Base-by-base conservation (phyloP, 176 grass and related monocot species). In the Lolium rigidum region DNA sequence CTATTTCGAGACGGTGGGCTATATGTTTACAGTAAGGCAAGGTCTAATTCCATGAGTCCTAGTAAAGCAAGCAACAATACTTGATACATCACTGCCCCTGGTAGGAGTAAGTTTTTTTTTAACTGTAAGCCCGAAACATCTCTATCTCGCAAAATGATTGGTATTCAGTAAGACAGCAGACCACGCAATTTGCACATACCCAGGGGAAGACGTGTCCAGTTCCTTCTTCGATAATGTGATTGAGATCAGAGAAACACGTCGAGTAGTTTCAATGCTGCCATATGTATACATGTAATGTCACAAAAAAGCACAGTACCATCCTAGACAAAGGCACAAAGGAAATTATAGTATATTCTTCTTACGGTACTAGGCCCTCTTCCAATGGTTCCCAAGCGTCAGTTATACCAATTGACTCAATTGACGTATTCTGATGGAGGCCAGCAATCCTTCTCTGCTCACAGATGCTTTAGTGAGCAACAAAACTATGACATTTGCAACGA, bases 201-300 rank as follows among this genome's bases (percentile, higher is more conserved):
- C 93, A 82, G 91, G 88, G 62, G 80, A 90, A 3, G 80, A 90
- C 8, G 64, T 84, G 55, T 92, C 88, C 43, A 92, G 76, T 77
- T 95, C 93, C 83, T 92, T 88, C 90, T 90, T 95, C 28, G 93
- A 95, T 55, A 95, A 63, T 48, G 81, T 95, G 79, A 95, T 79
- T 28, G 80, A 87, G 74, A 95, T 84, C 41, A 95, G 69, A 54
- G 93, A 95, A 44, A 95, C 90, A 76, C 87, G 88, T 69, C 93
- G 86, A 20, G 66, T 87, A 75, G 93, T 95, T 58, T 95, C 88
- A 82, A 95, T 79, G 20, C 93, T 95, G 87, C 5, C 41, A 54
- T 17, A 54, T 4, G 51, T 16, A 54, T 17, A 6, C 12, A 54
- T 17, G 16, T 17, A 10, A 54, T 54, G 12, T 51, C 49, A 80